Evolutionary conservation across 495 filamentous ascomycete genomes (phyloP), one percentile per base, ranked within the genome.

Genomic region (Lasiosphaeris hirsuta): DNA sequence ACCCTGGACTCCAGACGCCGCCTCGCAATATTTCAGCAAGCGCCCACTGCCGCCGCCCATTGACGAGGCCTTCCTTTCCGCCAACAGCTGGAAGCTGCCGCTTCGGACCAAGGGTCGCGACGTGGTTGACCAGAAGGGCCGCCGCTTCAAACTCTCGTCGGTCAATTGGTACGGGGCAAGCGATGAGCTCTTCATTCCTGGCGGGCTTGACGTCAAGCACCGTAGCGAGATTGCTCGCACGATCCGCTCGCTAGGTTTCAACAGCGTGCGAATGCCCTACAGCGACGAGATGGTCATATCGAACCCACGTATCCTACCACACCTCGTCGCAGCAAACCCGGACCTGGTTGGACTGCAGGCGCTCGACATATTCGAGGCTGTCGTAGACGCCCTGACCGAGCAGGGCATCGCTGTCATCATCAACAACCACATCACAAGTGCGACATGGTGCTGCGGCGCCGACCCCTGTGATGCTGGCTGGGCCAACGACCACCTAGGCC

Each of bases 81-180:
- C 69, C n/a, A 34, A 41, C 7, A 13, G 38, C 4, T 78, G 75
- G 63, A 46, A 61, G 40, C 74, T 81, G 14, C 82, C 82, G 9
- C 72, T 86, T 17, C 74, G 71, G 39, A 80, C 82, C 1, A 57
- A 68, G 17, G 82, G 81, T 5, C 73, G 83, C 19, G 61, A 84
- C 54, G 72, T 86, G n/a, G 71, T 84, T 34, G 82, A 86, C 65
- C 63, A 76, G 3, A 60, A 71, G 7, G 78, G 75, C 23, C 68
- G 69, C 36, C 73, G 78, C 33, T 77, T 81, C 63, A 82, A 82
- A 65, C 73, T 86, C 10, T 71, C 79, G 13, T 80, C 77, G 23
- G 70, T 86, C 62, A 86, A 86, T 65, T 86, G 83, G 83, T 86
- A 85, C 62, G 83, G 83, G 14, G 83, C 74, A 10, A 82, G 78